Percentiles rank a stretch among this genome's conserved stretches.
Conservation (phyloP, 139 green algal species). For the Nannochloris sp. region DNA sequence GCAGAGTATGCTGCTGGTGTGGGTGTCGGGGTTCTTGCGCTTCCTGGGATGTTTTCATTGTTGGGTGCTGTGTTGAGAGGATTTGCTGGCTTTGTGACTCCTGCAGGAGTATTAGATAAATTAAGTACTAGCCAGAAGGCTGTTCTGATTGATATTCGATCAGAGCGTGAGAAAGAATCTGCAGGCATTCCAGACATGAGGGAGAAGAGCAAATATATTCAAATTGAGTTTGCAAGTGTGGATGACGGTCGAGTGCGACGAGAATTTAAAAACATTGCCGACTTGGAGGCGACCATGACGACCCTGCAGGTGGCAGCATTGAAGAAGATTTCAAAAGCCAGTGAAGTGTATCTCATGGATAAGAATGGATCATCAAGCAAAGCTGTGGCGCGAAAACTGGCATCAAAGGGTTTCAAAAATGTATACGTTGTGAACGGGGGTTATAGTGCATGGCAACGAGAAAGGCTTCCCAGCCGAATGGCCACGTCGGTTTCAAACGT, state of each 20-base stretch:
- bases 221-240: conserved; percentile 67
- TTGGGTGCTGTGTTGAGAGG: conserved; percentile 39
- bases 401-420: conserved; percentile 51
- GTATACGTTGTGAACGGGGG: conserved; percentile 51
- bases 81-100: conserved; percentile 42
- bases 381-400: conserved; percentile 23
- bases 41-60: conserved; percentile 36
- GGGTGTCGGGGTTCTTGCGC: conserved; percentile 5
- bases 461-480: conserved; percentile 49
- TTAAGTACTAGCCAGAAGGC: conserved; percentile 36
- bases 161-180: conserved; percentile 60
- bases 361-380: conserved; percentile 47
- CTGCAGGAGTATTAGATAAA: conserved; percentile 54
- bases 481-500: conserved; percentile 22
- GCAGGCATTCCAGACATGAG: conserved; percentile 71
- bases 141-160: conserved; percentile 76
- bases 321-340: conserved; percentile 50
- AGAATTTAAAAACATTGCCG: conserved; percentile 46
- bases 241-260: conserved; percentile 55
- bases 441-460: conserved; percentile 32
- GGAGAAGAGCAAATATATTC: conserved; percentile 38
- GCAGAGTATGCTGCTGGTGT: conserved; percentile 43
- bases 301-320: conserved; percentile 67
- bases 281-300: conserved; percentile 52
- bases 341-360: conserved; percentile 71